These are phyloP conservation scores for Rhodotorula sp. DNA, from an alignment of 1,284 basidiomycete genomes.

Conservation along the genomic window DNA sequence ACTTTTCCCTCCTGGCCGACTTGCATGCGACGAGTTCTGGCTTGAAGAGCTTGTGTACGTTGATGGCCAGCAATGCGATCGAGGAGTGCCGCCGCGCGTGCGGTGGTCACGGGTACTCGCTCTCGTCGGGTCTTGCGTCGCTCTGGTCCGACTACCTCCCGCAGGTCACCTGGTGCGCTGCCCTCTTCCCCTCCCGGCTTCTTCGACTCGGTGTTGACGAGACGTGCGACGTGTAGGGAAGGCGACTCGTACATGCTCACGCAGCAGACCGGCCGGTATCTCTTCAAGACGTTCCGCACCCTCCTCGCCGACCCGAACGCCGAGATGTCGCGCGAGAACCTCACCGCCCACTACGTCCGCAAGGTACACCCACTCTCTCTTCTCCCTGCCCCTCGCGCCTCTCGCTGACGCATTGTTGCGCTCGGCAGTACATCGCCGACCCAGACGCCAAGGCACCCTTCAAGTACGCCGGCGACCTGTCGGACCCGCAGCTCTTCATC, in stretches of 20 bases:
- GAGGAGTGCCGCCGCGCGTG: conserved; percentile 51
- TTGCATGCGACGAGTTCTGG: conserved; percentile 50
- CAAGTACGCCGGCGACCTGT: conserved; percentile 43
- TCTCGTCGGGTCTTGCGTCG: conserved; percentile 24
- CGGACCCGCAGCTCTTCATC: conserved; percentile 48
- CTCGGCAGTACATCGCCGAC: conserved; percentile 45
- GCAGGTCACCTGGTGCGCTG: conserved; percentile 47
- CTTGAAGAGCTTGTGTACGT: conserved; percentile 49
- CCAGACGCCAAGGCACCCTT: conserved; percentile 45
- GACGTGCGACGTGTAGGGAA: conserved; percentile 6
- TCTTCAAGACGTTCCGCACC: conserved; percentile 47
- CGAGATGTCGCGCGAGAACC: conserved; percentile 38
- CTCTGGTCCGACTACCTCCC: conserved; percentile 42
- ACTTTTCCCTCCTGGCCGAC: conserved; percentile 50
- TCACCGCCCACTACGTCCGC: conserved; percentile 49
- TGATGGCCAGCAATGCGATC: conserved; percentile 49
- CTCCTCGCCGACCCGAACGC: conserved; percentile 35
- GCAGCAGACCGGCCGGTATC: conserved; percentile 50
- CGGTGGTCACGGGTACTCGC: conserved; percentile 51
- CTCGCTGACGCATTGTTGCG: no score
- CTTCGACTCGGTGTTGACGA: not conserved
- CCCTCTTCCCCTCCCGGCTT: not conserved
- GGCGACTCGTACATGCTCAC: conserved; percentile 50
- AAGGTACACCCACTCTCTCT: conserved; percentile 8
- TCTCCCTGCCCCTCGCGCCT: no score